Percentiles rank a stretch among this genome's conserved stretches.
phyloP scores from a whole-genome alignment of 2,329 filamentous ascomycete genomes.

The Colletotrichum melonis region DNA sequence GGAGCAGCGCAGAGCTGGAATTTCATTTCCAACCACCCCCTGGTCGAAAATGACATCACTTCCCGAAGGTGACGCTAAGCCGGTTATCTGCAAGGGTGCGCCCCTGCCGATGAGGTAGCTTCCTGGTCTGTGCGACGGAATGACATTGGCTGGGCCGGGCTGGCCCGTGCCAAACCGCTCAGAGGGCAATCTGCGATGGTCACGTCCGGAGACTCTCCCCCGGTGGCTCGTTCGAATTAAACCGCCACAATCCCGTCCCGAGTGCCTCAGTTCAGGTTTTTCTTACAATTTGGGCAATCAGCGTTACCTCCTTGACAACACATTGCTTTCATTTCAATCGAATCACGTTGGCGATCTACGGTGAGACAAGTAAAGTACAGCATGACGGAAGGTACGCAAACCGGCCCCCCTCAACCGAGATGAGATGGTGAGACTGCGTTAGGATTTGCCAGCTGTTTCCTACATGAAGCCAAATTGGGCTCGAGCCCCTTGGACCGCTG shows the following conservation, averaged over 20 bases:
- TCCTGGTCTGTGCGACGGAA: conserved; percentile 20
- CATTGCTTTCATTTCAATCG: neutral
- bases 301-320: conserved; percentile 14
- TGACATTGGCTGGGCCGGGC: conserved; percentile 26
- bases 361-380: conserved; percentile 10
- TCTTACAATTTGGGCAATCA: neutral
- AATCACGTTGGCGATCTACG: neutral
- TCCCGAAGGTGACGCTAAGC: conserved; percentile 1
- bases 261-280: neutral
- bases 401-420: neutral
- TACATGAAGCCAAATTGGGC: neutral
- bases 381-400: conserved; percentile 10
- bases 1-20: conserved; percentile 9
- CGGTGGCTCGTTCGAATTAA: neutral
- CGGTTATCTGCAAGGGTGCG: neutral
- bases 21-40: conserved; percentile 1
- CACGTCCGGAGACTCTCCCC: conserved; percentile 31
- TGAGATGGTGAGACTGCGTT: neutral
- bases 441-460: neutral
- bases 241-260: too few species aligned
- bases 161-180: conserved; percentile 10
- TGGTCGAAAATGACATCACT: conserved; percentile 30
- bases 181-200: neutral
- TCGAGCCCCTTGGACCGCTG: neutral
- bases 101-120: conserved; percentile 12